These are phyloP conservation scores for Phytophthora pinifolia DNA, from an alignment of 352 stramenopile genomes.

Conservation along the genomic window DNA sequence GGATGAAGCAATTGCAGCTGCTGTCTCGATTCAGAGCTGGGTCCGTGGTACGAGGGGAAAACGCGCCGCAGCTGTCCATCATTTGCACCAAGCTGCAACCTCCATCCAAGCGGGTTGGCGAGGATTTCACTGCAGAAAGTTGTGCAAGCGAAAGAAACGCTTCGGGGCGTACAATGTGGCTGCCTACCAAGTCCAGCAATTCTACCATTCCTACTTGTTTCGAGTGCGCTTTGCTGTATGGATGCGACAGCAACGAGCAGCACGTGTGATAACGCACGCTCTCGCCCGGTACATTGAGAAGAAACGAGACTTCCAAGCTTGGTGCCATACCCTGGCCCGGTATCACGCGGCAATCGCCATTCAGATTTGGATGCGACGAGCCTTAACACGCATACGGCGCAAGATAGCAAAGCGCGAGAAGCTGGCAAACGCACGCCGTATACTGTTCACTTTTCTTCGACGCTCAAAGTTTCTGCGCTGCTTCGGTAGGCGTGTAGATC, in stretches of 20 bases:
- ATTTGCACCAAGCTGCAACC: constrained; percentile 32
- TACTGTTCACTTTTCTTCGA: constrained; percentile 56
- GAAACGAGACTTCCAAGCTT: constrained; percentile 37
- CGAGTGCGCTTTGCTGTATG: constrained; percentile 33
- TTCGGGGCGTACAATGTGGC: constrained; percentile 41
- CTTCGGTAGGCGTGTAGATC: constrained; percentile 43
- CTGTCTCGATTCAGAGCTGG: constrained; percentile 60
- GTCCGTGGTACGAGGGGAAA: constrained; percentile 33
- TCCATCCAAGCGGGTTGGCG: constrained; percentile 50
- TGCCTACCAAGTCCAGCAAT: constrained; percentile 36
- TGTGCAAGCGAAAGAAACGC: constrained; percentile 35
- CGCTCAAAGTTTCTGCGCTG: constrained; percentile 34
- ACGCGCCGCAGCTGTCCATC: constrained; percentile 18
- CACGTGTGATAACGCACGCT: constrained; percentile 37
- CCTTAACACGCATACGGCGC: constrained; percentile 24
- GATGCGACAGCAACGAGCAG: constrained; percentile 34
- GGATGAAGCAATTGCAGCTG: constrained; percentile 44
- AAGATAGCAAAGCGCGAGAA: constrained; percentile 14
- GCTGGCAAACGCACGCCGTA: constrained; percentile 16
- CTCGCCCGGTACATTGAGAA: constrained; percentile 41
- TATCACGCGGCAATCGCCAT: constrained; percentile 61
- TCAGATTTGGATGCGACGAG: constrained; percentile 52
- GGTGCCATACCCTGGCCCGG: constrained; percentile 39
- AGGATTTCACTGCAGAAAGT: constrained; percentile 48
- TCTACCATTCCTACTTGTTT: constrained; percentile 40